Evolutionary conservation across 371 early-diverging fungal genomes (phyloP).

Genomic region (Haplosporangium sp.): DNA sequence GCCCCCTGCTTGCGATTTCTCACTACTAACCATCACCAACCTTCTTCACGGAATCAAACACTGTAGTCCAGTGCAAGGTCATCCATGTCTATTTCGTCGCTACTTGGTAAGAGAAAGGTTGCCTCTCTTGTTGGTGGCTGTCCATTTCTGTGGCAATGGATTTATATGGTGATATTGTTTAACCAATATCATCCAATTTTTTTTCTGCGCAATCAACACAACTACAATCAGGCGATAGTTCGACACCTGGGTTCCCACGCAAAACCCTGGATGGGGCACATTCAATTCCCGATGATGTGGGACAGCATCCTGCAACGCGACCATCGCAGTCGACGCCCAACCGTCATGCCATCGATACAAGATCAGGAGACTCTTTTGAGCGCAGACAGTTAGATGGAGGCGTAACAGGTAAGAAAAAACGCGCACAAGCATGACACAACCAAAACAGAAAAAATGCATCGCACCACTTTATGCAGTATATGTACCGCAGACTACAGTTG

Average conservation of each 20-base stretch:
- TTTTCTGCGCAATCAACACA: neutral
- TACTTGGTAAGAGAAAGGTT: conserved; percentile 36
- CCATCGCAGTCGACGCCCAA: conserved; percentile 1
- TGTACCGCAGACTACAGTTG: too few relatives aligned
- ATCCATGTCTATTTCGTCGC: conserved; percentile 48
- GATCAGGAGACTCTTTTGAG: conserved; percentile 17
- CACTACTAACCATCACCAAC: neutral
- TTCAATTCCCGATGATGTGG: conserved; percentile 3
- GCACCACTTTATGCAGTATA: neutral
- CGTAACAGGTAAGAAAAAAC: conserved; percentile 13
- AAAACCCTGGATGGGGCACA: conserved; percentile 4
- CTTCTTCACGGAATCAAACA: neutral
- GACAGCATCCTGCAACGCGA: neutral
- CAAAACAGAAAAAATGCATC: too few relatives aligned
- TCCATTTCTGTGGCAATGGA: neutral
- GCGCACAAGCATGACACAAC: conserved; percentile 1
- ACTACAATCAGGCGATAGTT: conserved; percentile 17
- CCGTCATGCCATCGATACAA: conserved; percentile 9
- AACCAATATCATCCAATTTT: neutral
- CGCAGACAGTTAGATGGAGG: neutral
- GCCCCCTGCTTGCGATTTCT: neutral
- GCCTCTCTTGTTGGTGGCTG: neutral
- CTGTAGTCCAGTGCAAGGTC: conserved; percentile 15
- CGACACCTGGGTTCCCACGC: conserved; percentile 14
- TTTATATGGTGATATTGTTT: neutral